Evolutionary conservation across 1,284 basidiomycete genomes (phyloP), one percentile per base, ranked within the genome.

Genomic region (Ceratobasidium papillatum): DNA sequence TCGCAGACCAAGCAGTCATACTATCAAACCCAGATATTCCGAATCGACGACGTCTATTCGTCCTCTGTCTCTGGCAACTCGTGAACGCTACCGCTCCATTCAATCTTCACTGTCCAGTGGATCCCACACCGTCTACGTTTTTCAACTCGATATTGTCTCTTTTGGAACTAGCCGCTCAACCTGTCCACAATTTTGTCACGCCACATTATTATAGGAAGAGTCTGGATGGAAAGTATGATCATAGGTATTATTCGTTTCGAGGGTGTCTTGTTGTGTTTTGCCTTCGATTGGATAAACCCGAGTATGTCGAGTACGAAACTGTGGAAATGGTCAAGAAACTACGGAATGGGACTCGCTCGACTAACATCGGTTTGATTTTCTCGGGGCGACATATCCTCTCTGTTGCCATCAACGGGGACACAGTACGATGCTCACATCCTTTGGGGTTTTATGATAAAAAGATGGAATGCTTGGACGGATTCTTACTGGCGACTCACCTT

Each of bases 331-430:
- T 47, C 27, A 1, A 65, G 17, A 34, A 36, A n/a, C n/a, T 65
- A 19, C 25, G 32, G 11, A 14, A 51, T 19, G 17, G 32, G 19
- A 27, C 45, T 11, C 47, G 45, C 32, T 38, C n/a, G 8, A 34
- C 27, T 41, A 43, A 8, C 11, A 49, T 49, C 9, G 17, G 63
- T 14, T 11, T 65, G 1, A 11, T 22, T 3, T 51, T 65, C 9
- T 65, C 47, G 4, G 49, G 63, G 19, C 49, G 19, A 38, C 63
- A 65, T 19, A 51, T 52, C 5, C 41, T 65, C 17, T 45, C 45
- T 25, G 49, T 65, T 7, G 27, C 47, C 8, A 17, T 52, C 11
- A 47, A 65, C 34, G 47, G 32, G 2, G n/a, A 43, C 34, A 32
- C n/a, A 0, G 30, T 52, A 3, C 63, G 47, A 27, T n/a, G 30